These are phyloP conservation scores for Syzygium aromaticum DNA, from an alignment of 345 rosid genomes.

Conservation along the genomic window DNA sequence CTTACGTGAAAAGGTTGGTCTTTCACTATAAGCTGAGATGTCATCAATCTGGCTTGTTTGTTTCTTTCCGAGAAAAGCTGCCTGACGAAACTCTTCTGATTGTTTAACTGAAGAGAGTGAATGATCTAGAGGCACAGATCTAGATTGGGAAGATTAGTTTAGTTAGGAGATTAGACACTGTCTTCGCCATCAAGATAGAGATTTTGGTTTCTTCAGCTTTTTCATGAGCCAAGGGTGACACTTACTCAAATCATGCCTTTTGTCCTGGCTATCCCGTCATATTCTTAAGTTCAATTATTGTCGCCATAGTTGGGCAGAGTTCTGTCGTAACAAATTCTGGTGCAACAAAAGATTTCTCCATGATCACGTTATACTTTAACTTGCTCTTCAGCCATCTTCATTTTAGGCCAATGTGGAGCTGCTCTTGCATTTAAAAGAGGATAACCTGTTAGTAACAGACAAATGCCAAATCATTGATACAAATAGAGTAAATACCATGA, in stretches of 20 bases:
- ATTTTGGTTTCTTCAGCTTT: background rate
- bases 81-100: background rate
- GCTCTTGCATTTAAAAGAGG: background rate
- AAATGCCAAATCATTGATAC: background rate
- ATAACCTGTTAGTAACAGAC: background rate
- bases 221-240: background rate
- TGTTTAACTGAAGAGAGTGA: background rate
- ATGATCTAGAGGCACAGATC: background rate
- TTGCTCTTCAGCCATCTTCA: background rate
- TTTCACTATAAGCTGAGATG: background rate
- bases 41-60: background rate
- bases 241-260: background rate
- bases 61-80: background rate
- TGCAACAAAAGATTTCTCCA: background rate
- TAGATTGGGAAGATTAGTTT: background rate
- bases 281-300: background rate
- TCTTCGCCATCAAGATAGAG: background rate
- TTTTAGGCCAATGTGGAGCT: background rate
- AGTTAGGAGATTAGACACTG: background rate
- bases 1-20: background rate
- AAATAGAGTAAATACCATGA: background rate
- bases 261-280: background rate
- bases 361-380: background rate
- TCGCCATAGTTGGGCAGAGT: background rate
- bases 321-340: background rate